These are phyloP conservation scores for Chrysosporium queenslandicum DNA, from an alignment of 2,329 filamentous ascomycete genomes.

Conservation along the genomic window DNA sequence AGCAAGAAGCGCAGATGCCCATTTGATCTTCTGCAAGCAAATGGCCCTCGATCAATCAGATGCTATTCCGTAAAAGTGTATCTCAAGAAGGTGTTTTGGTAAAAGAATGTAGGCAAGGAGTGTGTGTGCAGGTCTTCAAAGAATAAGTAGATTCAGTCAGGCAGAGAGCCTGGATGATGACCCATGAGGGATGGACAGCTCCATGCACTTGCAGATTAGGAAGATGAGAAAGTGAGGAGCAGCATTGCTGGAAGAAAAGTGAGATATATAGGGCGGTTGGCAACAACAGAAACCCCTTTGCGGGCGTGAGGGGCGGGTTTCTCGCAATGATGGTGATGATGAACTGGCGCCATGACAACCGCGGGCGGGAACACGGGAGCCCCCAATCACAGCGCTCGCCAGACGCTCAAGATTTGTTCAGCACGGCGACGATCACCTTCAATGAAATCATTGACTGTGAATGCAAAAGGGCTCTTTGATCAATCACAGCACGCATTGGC, in stretches of 20 bases:
- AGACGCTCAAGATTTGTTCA: background rate
- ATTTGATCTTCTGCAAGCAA: conserved; percentile 24
- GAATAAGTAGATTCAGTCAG: conserved; percentile 6
- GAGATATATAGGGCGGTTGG: background rate
- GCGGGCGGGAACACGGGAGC: background rate
- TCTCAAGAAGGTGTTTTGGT: too few species aligned
- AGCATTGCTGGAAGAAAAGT: background rate
- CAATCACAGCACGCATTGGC: background rate
- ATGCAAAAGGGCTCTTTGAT: background rate
- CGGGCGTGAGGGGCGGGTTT: background rate
- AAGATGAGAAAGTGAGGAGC: background rate
- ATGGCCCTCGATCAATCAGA: conserved; percentile 2
- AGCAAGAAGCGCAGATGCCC: conserved; percentile 38
- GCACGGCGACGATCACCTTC: background rate
- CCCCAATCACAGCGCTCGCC: background rate
- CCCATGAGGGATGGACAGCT: conserved; percentile 14
- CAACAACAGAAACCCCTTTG: too few species aligned
- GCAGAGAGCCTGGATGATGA: conserved; percentile 12
- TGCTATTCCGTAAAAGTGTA: too few species aligned
- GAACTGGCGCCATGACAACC: background rate
- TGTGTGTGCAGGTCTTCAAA: too few species aligned
- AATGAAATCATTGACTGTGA: conserved; percentile 9
- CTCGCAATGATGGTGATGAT: conserved; percentile 9
- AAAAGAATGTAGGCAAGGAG: too few species aligned
- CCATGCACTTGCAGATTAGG: conserved; percentile 1